Conservation (phyloP, 345 rosid genomes). For the Stellera chamaejasme region DNA sequence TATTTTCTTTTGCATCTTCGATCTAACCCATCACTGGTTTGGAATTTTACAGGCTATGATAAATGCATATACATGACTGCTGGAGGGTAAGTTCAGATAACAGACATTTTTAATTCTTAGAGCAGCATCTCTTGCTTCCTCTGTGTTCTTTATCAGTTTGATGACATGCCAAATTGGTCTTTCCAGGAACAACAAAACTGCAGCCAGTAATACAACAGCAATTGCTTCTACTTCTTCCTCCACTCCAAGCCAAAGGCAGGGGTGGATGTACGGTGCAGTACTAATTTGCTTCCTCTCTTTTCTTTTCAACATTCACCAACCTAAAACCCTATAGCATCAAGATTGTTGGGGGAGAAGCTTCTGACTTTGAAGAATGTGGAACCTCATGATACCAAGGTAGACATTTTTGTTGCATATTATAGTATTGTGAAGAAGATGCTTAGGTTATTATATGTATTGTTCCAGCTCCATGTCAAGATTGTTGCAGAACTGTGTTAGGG, state of each 20-base stretch:
- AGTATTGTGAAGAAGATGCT: too few relatives aligned
- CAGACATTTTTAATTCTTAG: not conserved
- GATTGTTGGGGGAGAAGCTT: not conserved
- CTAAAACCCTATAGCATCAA: not conserved
- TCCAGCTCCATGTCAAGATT: too few relatives aligned
- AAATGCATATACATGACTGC: slow-evolving; percentile 44
- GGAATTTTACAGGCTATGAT: slow-evolving; percentile 39
- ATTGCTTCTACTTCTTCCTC: slow-evolving; percentile 25
- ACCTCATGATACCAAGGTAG: not conserved
- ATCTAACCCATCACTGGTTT: slow-evolving; percentile 4
- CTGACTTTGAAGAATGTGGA: not conserved
- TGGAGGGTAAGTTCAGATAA: slow-evolving; percentile 33
- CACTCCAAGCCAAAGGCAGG: not conserved
- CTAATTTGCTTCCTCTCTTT: not conserved
- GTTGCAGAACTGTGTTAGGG: too few relatives aligned
- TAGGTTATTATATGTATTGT: too few relatives aligned
- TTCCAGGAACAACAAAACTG: slow-evolving; percentile 48
- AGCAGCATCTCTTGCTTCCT: slow-evolving; percentile 1
- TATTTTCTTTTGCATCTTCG: not conserved
- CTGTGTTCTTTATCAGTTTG: not conserved
- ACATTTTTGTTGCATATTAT: too few relatives aligned
- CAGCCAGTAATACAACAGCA: slow-evolving; percentile 40
- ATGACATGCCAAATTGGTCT: not conserved
- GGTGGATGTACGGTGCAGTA: not conserved
- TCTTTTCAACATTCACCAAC: not conserved